Conservation (phyloP, 2,329 filamentous ascomycete species). For the Chrysosporium keratinophilum region DNA sequence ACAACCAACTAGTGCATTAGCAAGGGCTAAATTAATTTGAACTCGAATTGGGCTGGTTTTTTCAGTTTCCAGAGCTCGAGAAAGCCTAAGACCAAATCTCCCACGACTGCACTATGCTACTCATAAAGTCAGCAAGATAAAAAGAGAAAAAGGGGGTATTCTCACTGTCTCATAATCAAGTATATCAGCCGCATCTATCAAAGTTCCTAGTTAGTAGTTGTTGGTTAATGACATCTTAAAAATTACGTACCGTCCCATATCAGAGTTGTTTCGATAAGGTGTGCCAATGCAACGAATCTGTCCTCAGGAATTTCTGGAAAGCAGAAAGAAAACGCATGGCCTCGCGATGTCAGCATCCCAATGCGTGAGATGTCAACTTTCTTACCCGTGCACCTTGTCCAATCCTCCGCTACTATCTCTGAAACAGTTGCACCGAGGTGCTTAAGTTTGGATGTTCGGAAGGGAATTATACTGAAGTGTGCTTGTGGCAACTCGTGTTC, state of each 20-base stretch:
- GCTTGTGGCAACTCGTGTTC: not conserved
- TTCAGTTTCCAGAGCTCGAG: not conserved
- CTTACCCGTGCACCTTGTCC: not conserved
- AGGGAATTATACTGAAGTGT: not conserved
- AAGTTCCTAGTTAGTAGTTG: not conserved
- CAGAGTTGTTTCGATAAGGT: not conserved
- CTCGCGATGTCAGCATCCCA: not conserved
- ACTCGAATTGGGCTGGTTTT: not conserved
- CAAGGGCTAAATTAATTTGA: not conserved
- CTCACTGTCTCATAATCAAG: not conserved
- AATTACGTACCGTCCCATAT: slow-evolving; percentile 1
- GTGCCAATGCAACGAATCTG: not conserved
- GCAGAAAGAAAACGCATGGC: not conserved
- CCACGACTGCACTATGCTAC: not conserved
- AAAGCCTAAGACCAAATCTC: not conserved
- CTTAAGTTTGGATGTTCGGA: not conserved
- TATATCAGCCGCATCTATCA: not conserved
- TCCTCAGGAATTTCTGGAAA: not conserved
- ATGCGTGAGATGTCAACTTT: not conserved
- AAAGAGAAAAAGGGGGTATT: not conserved
- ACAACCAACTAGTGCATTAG: not conserved
- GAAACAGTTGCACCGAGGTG: not conserved
- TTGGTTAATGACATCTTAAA: too few relatives aligned
- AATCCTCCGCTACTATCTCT: not conserved
- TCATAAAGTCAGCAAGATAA: not conserved